phyloP scores from a whole-genome alignment of 1,284 basidiomycete species.

The Cryptococcus sp. region DNA sequence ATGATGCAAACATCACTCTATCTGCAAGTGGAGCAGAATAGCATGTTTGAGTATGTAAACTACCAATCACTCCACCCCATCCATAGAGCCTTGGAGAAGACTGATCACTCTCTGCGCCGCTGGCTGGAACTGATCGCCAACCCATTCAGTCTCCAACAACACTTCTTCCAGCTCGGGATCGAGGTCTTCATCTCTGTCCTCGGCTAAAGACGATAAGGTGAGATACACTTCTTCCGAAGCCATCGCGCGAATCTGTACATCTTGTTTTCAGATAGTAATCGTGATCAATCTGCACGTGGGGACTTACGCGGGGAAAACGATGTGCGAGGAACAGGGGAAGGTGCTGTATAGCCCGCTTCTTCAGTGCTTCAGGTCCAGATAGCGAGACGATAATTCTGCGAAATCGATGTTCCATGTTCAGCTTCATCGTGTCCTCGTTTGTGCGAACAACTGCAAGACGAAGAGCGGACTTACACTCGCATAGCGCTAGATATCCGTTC shows the following conservation, averaged over 20 bases:
- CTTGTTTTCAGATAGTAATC: neutral
- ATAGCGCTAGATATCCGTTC: conserved; percentile 74
- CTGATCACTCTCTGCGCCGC: conserved; percentile 19
- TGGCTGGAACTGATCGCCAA: conserved; percentile 18
- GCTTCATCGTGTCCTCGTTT: too few species aligned
- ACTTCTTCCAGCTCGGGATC: conserved; percentile 74
- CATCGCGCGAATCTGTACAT: conserved; percentile 67
- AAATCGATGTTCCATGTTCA: conserved; percentile 26
- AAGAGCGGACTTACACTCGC: conserved; percentile 66
- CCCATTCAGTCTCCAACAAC: conserved; percentile 79
- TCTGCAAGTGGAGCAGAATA: too few species aligned
- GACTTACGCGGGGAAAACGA: conserved; percentile 70
- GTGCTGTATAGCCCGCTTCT: conserved; percentile 54
- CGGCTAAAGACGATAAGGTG: conserved; percentile 60
- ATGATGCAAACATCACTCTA: too few species aligned
- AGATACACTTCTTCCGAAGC: conserved; percentile 80
- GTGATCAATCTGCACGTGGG: neutral
- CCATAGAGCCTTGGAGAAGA: conserved; percentile 4
- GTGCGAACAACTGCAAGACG: too few species aligned
- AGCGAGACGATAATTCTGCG: conserved; percentile 59
- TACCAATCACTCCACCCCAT: neutral
- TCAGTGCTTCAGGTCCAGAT: conserved; percentile 39
- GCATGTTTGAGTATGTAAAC: too few species aligned
- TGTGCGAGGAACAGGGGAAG: conserved; percentile 69
- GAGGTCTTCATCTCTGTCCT: conserved; percentile 67